Percentiles rank a stretch among this genome's conserved stretches.
Conservation (phyloP, 78 protist species). For the Speleostelium caveatum region DNA sequence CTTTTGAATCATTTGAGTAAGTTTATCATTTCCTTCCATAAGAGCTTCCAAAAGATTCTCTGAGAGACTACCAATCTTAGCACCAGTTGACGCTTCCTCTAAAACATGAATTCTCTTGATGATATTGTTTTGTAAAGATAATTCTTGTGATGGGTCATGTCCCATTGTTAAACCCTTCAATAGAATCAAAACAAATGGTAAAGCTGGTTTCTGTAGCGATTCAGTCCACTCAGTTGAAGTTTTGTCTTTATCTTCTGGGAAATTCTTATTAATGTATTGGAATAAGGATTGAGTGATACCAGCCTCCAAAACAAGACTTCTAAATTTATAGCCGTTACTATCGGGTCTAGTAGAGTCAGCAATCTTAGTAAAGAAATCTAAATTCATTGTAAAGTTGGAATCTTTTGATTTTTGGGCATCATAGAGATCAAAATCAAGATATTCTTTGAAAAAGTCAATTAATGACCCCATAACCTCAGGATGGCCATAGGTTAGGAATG, state of each 20-base stretch:
- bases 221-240: slow-evolving; percentile 57
- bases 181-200: slow-evolving; percentile 82
- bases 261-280: background rate
- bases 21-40: slow-evolving; percentile 22
- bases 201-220: slow-evolving; percentile 68
- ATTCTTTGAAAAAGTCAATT: slow-evolving; percentile 13
- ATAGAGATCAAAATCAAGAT: background rate
- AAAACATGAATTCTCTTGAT: slow-evolving; percentile 68
- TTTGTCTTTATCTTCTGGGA: slow-evolving; percentile 27
- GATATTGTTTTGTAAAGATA: background rate
- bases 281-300: slow-evolving; percentile 44
- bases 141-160: slow-evolving; percentile 67
- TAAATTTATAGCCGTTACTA: slow-evolving; percentile 22
- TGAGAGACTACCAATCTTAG: slow-evolving; percentile 75
- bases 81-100: slow-evolving; percentile 68
- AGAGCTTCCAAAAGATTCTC: slow-evolving; percentile 79
- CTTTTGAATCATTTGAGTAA: slow-evolving; percentile 9
- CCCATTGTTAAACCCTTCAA: slow-evolving; percentile 76
- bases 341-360: slow-evolving; percentile 41
- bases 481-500: slow-evolving; percentile 86
- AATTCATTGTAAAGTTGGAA: background rate
- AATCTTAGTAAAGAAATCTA: slow-evolving; percentile 33
- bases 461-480: slow-evolving; percentile 3
- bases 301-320: slow-evolving; percentile 1
- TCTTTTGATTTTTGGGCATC: slow-evolving; percentile 25